These are phyloP conservation scores for Keithomyces neogunnii DNA, from an alignment of 2,329 filamentous ascomycete genomes.

Conservation along the genomic window DNA sequence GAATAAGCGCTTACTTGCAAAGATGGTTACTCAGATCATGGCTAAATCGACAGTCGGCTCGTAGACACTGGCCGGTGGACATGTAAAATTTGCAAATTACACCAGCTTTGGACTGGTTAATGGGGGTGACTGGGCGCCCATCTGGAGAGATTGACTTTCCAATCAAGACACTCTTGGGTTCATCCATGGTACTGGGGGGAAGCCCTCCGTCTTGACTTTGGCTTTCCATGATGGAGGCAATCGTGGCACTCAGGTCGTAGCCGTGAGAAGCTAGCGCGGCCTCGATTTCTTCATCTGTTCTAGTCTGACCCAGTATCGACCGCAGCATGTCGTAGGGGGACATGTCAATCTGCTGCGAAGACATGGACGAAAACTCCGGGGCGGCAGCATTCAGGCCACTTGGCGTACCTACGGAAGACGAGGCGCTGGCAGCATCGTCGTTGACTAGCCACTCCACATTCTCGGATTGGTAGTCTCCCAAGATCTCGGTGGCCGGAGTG, in stretches of 20 bases:
- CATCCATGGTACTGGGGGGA: slow-evolving; percentile 32
- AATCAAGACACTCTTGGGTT: slow-evolving; percentile 64
- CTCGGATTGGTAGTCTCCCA: slow-evolving; percentile 85
- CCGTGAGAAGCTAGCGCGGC: slow-evolving; percentile 79
- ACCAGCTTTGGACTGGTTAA: slow-evolving; percentile 68
- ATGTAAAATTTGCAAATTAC: slow-evolving; percentile 97
- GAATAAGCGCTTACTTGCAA: slow-evolving; percentile 71
- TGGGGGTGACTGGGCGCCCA: slow-evolving; percentile 67
- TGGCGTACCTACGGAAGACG: slow-evolving; percentile 61
- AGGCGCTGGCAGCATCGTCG: slow-evolving; percentile 72
- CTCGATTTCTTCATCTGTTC: slow-evolving; percentile 91
- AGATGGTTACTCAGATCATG: slow-evolving; percentile 93
- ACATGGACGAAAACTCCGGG: slow-evolving; percentile 61
- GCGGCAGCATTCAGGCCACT: slow-evolving; percentile 71
- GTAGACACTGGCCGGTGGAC: slow-evolving; percentile 87
- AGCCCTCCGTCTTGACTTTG: slow-evolving; percentile 36
- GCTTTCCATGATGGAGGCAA: slow-evolving; percentile 78
- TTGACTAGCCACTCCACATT: slow-evolving; percentile 97
- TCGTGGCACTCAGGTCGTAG: slow-evolving; percentile 88
- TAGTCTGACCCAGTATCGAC: slow-evolving; percentile 82
- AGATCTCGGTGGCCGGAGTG: slow-evolving; percentile 73
- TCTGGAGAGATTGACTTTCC: slow-evolving; percentile 83
- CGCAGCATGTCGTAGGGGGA: slow-evolving; percentile 96
- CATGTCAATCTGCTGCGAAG: slow-evolving; percentile 74
- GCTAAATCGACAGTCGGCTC: slow-evolving; percentile 93